A percentile compares a stretch with the other conserved stretches of the same genome.
These are phyloP conservation scores for Striga hermonthica DNA, from an alignment of 305 asterid species.

Conservation along the genomic window DNA sequence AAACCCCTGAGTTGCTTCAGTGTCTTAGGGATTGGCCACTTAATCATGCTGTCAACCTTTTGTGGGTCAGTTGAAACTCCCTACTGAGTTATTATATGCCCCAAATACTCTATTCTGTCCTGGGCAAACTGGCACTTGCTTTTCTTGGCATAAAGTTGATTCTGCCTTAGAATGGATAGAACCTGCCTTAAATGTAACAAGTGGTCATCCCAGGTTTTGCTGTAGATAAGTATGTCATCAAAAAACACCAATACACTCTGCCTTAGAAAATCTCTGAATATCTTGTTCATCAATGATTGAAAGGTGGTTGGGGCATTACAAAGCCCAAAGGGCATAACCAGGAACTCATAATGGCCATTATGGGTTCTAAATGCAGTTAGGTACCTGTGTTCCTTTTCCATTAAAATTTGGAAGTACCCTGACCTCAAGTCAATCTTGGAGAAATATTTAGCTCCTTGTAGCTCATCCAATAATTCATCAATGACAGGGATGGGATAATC, in stretches of 20 bases:
- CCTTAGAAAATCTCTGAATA: background rate
- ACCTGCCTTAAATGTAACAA: background rate
- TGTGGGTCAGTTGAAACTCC: constrained; percentile 11
- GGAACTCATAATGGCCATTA: background rate
- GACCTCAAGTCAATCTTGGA: background rate
- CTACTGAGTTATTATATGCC: background rate
- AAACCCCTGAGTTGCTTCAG: background rate
- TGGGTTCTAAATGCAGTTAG: background rate
- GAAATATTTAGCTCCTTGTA: background rate
- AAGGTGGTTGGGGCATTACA: background rate
- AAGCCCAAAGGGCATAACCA: too few species aligned
- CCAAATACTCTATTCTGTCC: background rate
- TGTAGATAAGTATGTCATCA: background rate
- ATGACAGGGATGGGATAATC: background rate
- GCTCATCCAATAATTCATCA: background rate
- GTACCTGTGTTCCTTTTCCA: background rate
- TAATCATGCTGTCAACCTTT: background rate
- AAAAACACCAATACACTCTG: background rate
- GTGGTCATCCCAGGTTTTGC: background rate
- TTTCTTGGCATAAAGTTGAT: background rate
- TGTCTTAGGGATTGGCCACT: background rate
- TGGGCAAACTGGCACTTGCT: background rate
- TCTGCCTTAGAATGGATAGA: background rate
- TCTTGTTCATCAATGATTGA: background rate
- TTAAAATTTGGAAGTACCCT: background rate